phyloP scores from a whole-genome alignment of 306 rosid species.

The Vigna reflexopilosa region DNA sequence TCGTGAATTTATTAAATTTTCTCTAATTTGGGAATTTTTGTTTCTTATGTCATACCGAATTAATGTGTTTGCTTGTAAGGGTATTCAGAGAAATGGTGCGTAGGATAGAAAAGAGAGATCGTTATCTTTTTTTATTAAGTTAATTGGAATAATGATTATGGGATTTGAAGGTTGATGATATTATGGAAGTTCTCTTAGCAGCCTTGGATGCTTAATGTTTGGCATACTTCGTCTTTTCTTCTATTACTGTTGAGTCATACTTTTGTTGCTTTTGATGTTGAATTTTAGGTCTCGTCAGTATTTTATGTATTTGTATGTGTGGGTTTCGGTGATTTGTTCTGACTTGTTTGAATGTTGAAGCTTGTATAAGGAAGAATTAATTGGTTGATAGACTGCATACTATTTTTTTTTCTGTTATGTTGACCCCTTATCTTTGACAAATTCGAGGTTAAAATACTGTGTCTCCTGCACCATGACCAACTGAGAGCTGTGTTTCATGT shows the following conservation, averaged over 20 bases:
- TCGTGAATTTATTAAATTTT: not conserved
- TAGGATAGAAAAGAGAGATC: not conserved
- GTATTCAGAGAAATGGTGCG: not conserved
- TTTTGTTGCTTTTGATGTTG: not conserved
- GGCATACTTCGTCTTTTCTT: not conserved
- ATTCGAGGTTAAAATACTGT: constrained; percentile 78
- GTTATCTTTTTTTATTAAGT: not conserved
- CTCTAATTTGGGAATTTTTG: not conserved
- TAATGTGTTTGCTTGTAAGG: not conserved
- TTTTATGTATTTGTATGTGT: constrained; percentile 11
- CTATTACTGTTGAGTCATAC: not conserved
- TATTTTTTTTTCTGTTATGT: constrained; percentile 26
- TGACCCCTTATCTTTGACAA: constrained; percentile 44
- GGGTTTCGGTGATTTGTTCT: constrained; percentile 12
- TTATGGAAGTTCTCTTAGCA: not conserved
- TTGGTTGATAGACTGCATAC: constrained; percentile 3
- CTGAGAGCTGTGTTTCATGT: constrained; percentile 92
- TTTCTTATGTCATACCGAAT: not conserved
- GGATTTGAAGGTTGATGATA: not conserved
- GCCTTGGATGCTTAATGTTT: not conserved
- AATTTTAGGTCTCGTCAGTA: not conserved
- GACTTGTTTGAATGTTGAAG: constrained; percentile 25
- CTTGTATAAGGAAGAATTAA: too few species aligned
- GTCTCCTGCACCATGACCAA: constrained; percentile 96
- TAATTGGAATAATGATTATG: not conserved